Evolutionary conservation across 179 eudicot genomes (phyloP).

Genomic region (Gypsophila paniculata): DNA sequence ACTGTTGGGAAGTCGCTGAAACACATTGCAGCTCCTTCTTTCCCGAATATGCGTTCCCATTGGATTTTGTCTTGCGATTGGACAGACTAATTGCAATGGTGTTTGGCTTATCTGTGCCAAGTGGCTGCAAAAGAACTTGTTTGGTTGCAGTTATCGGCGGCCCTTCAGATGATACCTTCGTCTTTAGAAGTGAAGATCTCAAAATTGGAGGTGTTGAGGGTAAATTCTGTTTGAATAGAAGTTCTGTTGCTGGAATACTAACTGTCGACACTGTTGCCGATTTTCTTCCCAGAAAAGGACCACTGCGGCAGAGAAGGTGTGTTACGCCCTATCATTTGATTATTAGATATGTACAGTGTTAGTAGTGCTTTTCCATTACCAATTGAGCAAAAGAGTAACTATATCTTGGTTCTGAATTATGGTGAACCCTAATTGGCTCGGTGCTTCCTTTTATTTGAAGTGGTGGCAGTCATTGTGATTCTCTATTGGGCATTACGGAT

Average conservation of each 20-base stretch:
- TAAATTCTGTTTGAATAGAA: constrained; percentile 56
- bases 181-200: constrained; percentile 58
- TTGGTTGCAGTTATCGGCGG: constrained; percentile 75
- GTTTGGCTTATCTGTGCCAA: constrained; percentile 66
- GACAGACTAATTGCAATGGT: constrained; percentile 79
- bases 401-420: no score
- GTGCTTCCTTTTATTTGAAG: no score
- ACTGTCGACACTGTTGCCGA: constrained; percentile 94
- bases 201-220: constrained; percentile 70
- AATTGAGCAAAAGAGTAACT: no score
- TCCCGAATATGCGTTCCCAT: constrained; percentile 81
- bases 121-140: constrained; percentile 82
- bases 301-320: constrained; percentile 82
- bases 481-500: no score
- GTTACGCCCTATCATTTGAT: constrained; percentile 5
- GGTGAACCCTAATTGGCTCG: no score
- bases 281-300: constrained; percentile 96
- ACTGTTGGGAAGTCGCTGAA: constrained; percentile 97
- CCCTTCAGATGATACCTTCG: constrained; percentile 44
- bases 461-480: no score
- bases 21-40: constrained; percentile 98
- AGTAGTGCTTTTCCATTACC: no score
- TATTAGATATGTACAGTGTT: background rate
- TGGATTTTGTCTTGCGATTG: constrained; percentile 72
- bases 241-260: constrained; percentile 81